Base-by-base conservation (phyloP, 176 grass and related monocot genomes). In the Sorghum bicolor region DNA sequence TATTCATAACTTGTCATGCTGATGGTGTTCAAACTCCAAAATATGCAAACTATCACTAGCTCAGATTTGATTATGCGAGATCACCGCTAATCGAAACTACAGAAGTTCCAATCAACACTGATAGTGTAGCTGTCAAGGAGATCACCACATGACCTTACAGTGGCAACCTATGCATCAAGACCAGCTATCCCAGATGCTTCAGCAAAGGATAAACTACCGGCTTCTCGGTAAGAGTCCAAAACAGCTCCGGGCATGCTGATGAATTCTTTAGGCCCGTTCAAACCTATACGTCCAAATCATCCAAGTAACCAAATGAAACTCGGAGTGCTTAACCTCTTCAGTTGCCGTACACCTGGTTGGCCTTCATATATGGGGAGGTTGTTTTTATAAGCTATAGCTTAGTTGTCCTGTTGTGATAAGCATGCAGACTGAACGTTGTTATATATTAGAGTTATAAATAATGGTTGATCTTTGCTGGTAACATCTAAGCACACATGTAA, bases 401-500 rank as follows among this genome's bases (percentile, higher is more conserved):
- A 76, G 25, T 80, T 90, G 68, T 80, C 84, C 19, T 75, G 50
- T 33, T 30, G 19, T 61, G 80, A 80, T 84, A 90, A 90, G 80
- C 84, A 62, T 19, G n/a, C 17, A 11, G 29, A 6, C 39, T 66
- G 83, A 10, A 11, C 20, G 52, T 43, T 67, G 20, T 58, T 67
- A 28, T 75, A 83, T 68, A 2, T 52, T 1, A 58, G 57, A 61
- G 57, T 60, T 77, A 29, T 26, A 19, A 37, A 25, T 25, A n/a
- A 32, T 38, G 8, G 31, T 58, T 36, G 7, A 57, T 60, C 22
- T 67, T 12, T 12, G 11, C 4, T 29, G 58, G 16, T 25, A 66
- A 57, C 79, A 45, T 63, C 79, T 70, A 62, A 66, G 40, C 36
- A 70, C 62, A 17, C 82, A 80, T 58, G 64, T 17, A 74, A 31